Percentiles rank a stretch among this genome's conserved stretches.
Conservation (phyloP, 805 yeast genomes). For the Myxozyma vanderwaltii region DNA sequence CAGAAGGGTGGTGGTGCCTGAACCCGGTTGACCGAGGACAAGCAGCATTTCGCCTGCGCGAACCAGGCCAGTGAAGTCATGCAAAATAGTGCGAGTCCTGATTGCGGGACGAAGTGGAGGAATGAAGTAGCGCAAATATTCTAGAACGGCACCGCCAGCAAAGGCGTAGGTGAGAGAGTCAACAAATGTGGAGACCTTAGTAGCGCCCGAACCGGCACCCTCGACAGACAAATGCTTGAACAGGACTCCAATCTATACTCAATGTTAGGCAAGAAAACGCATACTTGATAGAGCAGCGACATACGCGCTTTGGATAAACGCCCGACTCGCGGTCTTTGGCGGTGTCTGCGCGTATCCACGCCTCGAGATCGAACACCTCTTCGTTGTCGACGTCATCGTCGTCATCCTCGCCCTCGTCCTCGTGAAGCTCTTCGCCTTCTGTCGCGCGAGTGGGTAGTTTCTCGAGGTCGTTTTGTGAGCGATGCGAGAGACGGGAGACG, state of each 20-base stretch:
- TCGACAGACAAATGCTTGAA: conserved; percentile 24
- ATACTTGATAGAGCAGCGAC: not conserved
- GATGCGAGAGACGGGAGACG: conserved; percentile 7
- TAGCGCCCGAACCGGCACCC: conserved; percentile 28
- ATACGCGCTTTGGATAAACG: conserved; percentile 25
- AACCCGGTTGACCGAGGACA: conserved; percentile 76
- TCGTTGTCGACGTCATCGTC: conserved; percentile 11
- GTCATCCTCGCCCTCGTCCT: no score
- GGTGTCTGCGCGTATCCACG: conserved; percentile 28
- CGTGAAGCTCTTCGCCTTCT: not conserved
- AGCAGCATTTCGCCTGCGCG: conserved; percentile 69
- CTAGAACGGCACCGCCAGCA: conserved; percentile 14
- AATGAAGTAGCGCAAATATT: conserved; percentile 4
- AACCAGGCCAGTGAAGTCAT: conserved; percentile 46
- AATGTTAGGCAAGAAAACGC: not conserved
- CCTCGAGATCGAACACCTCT: conserved; percentile 25
- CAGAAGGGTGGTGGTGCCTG: conserved; percentile 50
- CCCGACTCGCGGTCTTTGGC: conserved; percentile 21
- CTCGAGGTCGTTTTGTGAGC: conserved; percentile 8
- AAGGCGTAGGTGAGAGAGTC: conserved; percentile 17
- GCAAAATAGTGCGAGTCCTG: conserved; percentile 35
- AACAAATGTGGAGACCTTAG: conserved; percentile 15
- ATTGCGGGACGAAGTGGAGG: conserved; percentile 18
- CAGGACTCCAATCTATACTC: conserved; percentile 25
- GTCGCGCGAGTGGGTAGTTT: conserved; percentile 6